A percentile compares a stretch with the other conserved stretches of the same genome.
These are phyloP conservation scores for Microthlaspi erraticum DNA, from an alignment of 345 rosid genomes.

Conservation along the genomic window DNA sequence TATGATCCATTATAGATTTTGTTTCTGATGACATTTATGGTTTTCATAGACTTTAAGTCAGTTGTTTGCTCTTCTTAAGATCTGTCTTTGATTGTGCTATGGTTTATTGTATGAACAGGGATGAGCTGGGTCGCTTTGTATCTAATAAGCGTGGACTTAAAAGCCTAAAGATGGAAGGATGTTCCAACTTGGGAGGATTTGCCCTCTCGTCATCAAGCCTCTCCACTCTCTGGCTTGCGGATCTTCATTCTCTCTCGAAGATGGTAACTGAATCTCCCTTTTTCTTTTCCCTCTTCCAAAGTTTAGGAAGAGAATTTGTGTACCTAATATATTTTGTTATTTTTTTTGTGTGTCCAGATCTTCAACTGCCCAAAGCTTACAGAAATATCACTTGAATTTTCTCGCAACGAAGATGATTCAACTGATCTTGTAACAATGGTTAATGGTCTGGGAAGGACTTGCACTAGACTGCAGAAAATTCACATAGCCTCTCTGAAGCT, in stretches of 20 bases:
- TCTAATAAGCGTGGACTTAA: conserved; percentile 83
- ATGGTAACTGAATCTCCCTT: conserved; percentile 55
- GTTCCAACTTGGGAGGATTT: conserved; percentile 85
- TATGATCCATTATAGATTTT: neutral
- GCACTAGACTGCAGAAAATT: conserved; percentile 75
- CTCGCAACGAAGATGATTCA: conserved; percentile 73
- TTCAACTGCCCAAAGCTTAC: conserved; percentile 81
- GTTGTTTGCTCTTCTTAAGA: conserved; percentile 18
- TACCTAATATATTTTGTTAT: neutral
- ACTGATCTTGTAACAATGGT: conserved; percentile 74
- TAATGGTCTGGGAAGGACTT: conserved; percentile 78
- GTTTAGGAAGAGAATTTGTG: neutral
- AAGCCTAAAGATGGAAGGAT: conserved; percentile 93
- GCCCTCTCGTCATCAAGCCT: conserved; percentile 81
- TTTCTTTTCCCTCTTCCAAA: neutral
- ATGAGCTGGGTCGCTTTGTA: conserved; percentile 93
- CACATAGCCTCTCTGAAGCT: conserved; percentile 86
- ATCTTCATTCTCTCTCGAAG: conserved; percentile 74
- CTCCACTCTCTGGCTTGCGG: conserved; percentile 86
- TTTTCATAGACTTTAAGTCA: neutral
- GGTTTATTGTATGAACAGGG: conserved; percentile 53
- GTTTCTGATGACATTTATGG: neutral
- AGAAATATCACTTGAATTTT: conserved; percentile 87
- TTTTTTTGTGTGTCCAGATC: conserved; percentile 46
- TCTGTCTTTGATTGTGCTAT: conserved; percentile 27